phyloP scores from a whole-genome alignment of 495 filamentous ascomycete species.

The Aspergillus egyptiacus region DNA sequence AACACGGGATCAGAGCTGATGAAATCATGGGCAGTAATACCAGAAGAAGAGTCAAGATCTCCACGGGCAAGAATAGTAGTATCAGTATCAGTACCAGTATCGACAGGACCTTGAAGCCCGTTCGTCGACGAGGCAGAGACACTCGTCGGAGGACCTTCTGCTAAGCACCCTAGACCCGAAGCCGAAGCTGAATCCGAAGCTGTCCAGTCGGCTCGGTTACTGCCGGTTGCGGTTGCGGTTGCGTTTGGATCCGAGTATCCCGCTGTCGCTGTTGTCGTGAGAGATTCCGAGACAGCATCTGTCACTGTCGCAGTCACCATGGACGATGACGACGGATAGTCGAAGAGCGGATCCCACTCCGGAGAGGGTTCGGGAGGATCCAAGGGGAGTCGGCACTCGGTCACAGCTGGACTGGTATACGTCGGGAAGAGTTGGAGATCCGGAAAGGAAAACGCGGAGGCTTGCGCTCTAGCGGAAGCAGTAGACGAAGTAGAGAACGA shows the following conservation, averaged over 20 bases:
- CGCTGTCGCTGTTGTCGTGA: neutral
- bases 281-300: neutral
- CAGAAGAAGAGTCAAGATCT: constrained; percentile 12
- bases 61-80: constrained; percentile 3
- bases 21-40: no score
- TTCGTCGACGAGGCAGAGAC: neutral
- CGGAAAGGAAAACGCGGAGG: no score
- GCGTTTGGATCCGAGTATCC: constrained; percentile 6
- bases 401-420: no score
- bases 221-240: neutral
- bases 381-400: no score
- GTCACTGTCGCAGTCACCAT: no score
- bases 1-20: no score
- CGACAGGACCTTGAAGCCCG: constrained; percentile 1
- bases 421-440: no score
- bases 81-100: constrained; percentile 3
- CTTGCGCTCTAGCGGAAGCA: no score
- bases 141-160: neutral
- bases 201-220: constrained; percentile 3
- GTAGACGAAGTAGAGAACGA: constrained; percentile 2
- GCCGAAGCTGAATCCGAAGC: no score
- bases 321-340: neutral
- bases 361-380: neutral
- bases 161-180: constrained; percentile 11
- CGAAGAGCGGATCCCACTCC: constrained; percentile 6